phyloP scores from a whole-genome alignment of 2,329 filamentous ascomycete species.

The Rhinocladiella mackenziei region DNA sequence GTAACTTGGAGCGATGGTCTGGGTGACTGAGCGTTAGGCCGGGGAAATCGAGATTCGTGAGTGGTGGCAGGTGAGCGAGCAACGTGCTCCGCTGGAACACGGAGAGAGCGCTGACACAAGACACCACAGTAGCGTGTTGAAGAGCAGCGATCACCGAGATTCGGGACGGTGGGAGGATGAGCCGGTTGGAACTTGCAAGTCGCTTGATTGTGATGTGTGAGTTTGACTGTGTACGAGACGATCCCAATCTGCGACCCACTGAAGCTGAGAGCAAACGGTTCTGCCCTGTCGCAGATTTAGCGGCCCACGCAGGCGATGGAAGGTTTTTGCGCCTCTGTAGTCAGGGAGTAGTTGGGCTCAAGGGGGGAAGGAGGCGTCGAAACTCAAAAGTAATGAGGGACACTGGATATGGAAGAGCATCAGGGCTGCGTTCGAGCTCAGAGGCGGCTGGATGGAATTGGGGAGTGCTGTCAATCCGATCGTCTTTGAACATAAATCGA shows the following conservation, averaged over 20 bases:
- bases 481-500: no score
- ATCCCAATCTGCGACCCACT: slow-evolving; percentile 9
- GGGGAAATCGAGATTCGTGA: no score
- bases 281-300: slow-evolving; percentile 16
- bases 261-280: slow-evolving; percentile 9
- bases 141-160: slow-evolving; percentile 19
- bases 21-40: no score
- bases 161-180: slow-evolving; percentile 10
- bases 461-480: no score
- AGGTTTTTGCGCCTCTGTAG: slow-evolving; percentile 9
- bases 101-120: neutral
- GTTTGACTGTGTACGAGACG: slow-evolving; percentile 4
- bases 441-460: no score
- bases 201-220: slow-evolving; percentile 10
- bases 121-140: slow-evolving; percentile 1
- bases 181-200: slow-evolving; percentile 8
- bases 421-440: neutral
- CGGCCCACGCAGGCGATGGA: slow-evolving; percentile 4
- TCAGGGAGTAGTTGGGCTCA: neutral
- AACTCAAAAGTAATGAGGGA: no score
- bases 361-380: neutral
- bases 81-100: neutral
- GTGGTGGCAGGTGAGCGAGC: neutral
- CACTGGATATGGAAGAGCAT: no score
- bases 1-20: neutral